Evolutionary conservation across 228 moss, liverwort and hornwort species (phyloP).

Genomic region (Sphagnum magellanicum): DNA sequence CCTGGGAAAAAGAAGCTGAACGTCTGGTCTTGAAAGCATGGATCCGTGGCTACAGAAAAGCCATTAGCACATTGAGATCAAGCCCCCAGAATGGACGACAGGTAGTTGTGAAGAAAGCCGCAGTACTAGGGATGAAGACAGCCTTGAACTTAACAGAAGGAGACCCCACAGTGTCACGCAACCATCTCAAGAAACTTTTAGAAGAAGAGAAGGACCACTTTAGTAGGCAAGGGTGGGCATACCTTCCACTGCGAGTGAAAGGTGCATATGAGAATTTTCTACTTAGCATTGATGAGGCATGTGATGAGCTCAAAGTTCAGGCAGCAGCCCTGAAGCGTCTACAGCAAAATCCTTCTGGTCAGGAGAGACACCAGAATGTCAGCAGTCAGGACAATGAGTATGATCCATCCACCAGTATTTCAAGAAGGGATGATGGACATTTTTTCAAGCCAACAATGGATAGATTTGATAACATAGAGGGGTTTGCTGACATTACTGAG

Average conservation of each 20-base stretch:
- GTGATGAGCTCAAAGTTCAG: slow-evolving; percentile 24
- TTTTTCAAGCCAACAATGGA: neutral
- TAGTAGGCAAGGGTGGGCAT: slow-evolving; percentile 47
- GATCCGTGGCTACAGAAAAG: slow-evolving; percentile 42
- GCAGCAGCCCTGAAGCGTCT: neutral
- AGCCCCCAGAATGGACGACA: slow-evolving; percentile 40
- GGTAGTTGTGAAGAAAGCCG: slow-evolving; percentile 39
- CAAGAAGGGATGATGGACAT: neutral
- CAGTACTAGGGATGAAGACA: slow-evolving; percentile 45
- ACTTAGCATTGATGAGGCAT: slow-evolving; percentile 35
- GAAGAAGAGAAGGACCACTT: slow-evolving; percentile 53
- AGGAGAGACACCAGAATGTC: no score
- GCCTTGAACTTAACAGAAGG: slow-evolving; percentile 32
- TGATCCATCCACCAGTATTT: no score
- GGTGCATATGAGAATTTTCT: slow-evolving; percentile 41
- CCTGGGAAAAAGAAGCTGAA: slow-evolving; percentile 40
- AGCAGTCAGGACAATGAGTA: no score
- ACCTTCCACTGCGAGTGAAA: slow-evolving; percentile 34
- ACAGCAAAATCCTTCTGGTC: no score
- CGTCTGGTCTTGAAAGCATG: slow-evolving; percentile 31
- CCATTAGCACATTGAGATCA: slow-evolving; percentile 43
- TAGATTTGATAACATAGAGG: no score
- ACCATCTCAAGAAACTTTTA: slow-evolving; percentile 35
- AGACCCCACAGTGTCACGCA: slow-evolving; percentile 19
- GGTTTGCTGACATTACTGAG: no score